A percentile compares a stretch with the other conserved stretches of the same genome.
These are phyloP conservation scores for Aspergillus coremiiformis DNA, from an alignment of 495 filamentous ascomycete genomes.

Conservation along the genomic window DNA sequence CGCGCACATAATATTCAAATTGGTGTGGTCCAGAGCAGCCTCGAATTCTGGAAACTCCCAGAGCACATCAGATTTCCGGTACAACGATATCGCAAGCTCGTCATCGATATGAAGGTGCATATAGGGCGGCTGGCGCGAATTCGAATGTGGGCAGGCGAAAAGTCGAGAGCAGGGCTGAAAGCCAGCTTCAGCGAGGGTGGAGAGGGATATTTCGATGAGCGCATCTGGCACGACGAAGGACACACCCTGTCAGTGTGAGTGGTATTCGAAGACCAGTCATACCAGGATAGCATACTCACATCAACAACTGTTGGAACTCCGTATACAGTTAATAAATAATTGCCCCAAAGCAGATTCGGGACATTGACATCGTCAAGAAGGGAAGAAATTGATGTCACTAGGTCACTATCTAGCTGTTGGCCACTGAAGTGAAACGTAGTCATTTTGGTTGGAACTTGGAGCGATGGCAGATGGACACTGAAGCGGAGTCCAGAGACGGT, in stretches of 20 bases:
- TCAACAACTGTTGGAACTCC: conserved; percentile 22
- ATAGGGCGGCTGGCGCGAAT: conserved; percentile 1
- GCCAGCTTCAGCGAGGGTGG: conserved; percentile 10
- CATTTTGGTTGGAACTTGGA: background rate
- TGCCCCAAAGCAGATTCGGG: conserved; percentile 22
- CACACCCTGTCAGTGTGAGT: conserved; percentile 12
- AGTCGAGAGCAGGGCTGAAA: conserved; percentile 13
- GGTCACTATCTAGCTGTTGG: conserved; percentile 7
- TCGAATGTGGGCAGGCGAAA: conserved; percentile 7
- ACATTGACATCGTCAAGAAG: conserved; percentile 7
- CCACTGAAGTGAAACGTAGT: conserved; percentile 7
- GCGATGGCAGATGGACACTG: background rate
- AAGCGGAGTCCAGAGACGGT: background rate
- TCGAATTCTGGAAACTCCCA: conserved; percentile 18
- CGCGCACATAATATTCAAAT: conserved; percentile 8
- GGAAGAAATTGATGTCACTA: conserved; percentile 9
- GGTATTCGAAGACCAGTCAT: background rate
- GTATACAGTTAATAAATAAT: conserved; percentile 22
- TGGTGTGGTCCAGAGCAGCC: background rate
- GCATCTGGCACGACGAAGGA: conserved; percentile 18
- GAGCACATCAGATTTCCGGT: conserved; percentile 19
- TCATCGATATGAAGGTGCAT: conserved; percentile 20
- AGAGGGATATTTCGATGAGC: conserved; percentile 8
- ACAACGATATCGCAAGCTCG: conserved; percentile 16
- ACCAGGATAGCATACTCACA: conserved; percentile 6